phyloP scores from a whole-genome alignment of 1,139 yeast genomes.

The Zhuliangozyma parablackwelliae region DNA sequence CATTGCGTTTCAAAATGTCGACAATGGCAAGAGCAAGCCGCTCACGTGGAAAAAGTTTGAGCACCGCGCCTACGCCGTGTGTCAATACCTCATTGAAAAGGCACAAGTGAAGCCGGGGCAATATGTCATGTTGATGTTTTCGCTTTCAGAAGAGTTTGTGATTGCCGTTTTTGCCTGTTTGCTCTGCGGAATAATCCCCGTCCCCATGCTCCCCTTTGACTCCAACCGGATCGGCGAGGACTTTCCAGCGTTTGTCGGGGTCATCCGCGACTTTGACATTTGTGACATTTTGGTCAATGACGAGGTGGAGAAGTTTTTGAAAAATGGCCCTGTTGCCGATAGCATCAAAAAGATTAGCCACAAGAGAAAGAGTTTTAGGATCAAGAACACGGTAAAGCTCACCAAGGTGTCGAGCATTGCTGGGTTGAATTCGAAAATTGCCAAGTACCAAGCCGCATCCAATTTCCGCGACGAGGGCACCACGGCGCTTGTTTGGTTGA shows the following conservation, averaged over 20 bases:
- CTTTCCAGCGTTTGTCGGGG: constrained; percentile 59
- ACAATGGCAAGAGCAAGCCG: constrained; percentile 49
- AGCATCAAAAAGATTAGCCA: constrained; percentile 54
- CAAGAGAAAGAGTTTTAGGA: constrained; percentile 45
- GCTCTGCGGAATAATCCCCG: constrained; percentile 71
- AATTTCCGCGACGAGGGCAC: constrained; percentile 41
- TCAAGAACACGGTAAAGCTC: constrained; percentile 66
- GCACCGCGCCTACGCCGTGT: constrained; percentile 67
- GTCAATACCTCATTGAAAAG: constrained; percentile 52
- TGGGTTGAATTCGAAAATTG: constrained; percentile 40
- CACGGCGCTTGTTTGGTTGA: constrained; percentile 58
- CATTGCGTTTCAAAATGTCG: constrained; percentile 71
- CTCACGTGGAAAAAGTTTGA: constrained; percentile 87
- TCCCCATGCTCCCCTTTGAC: constrained; percentile 78
- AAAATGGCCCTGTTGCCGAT: constrained; percentile 64
- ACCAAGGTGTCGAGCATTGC: constrained; percentile 53
- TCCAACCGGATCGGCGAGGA: constrained; percentile 71
- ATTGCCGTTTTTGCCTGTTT: constrained; percentile 85
- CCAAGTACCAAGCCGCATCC: constrained; percentile 41
- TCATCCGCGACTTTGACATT: constrained; percentile 67
- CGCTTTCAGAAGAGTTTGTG: constrained; percentile 82
- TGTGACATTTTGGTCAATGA: constrained; percentile 71
- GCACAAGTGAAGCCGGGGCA: constrained; percentile 60
- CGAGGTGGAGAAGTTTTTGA: constrained; percentile 68
- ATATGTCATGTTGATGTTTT: constrained; percentile 74